Conservation (phyloP, 2,329 filamentous ascomycete genomes). For the Metarhizium album region DNA sequence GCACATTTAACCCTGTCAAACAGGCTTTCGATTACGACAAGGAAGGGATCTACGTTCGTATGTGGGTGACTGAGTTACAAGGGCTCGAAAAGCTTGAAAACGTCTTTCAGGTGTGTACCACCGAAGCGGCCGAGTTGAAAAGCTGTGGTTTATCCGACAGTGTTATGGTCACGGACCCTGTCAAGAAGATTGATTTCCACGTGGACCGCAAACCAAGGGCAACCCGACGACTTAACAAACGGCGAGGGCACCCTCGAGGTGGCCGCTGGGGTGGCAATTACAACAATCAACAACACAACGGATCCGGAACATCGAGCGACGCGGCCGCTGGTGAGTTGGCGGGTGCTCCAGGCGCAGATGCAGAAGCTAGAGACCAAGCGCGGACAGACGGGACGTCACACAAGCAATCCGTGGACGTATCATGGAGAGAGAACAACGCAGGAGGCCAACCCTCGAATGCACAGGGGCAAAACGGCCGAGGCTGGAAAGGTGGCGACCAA, state of each 20-base stretch:
- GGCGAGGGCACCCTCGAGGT: constrained; percentile 14
- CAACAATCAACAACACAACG: background rate
- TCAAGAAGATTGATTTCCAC: constrained; percentile 54
- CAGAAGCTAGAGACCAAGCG: background rate
- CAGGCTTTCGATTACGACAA: constrained; percentile 70
- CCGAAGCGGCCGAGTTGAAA: constrained; percentile 46
- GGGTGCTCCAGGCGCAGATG: background rate
- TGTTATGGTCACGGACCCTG: constrained; percentile 55
- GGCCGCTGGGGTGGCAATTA: constrained; percentile 8
- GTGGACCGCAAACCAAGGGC: constrained; percentile 38
- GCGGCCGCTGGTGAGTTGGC: background rate
- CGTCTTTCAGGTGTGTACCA: constrained; percentile 61
- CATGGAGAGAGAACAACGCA: constrained; percentile 3
- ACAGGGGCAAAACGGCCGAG: background rate
- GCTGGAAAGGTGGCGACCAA: constrained; percentile 5
- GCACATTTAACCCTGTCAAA: constrained; percentile 77
- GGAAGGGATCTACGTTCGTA: constrained; percentile 56
- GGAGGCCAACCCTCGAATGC: background rate
- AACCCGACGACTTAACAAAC: constrained; percentile 15
- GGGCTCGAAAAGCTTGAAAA: constrained; percentile 41
- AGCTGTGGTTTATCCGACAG: constrained; percentile 44
- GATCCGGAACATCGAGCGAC: constrained; percentile 2
- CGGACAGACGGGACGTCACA: background rate
- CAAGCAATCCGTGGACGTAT: background rate
- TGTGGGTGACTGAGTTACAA: constrained; percentile 61